Evolutionary conservation across 2,329 filamentous ascomycete species (phyloP).

Genomic region (Fonsecaea pugnacius): DNA sequence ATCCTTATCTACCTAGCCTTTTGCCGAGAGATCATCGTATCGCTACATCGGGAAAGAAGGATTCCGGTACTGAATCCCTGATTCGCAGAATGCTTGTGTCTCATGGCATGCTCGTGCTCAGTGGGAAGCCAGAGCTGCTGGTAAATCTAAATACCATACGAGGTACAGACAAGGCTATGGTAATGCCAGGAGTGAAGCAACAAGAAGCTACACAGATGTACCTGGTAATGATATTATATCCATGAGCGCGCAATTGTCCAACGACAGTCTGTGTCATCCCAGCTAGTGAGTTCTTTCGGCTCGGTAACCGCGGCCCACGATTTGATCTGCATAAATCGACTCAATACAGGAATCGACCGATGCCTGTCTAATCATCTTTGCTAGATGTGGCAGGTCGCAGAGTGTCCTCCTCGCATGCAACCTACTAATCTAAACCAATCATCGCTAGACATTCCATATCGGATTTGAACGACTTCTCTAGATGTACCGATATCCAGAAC

Average conservation of each 20-base stretch:
- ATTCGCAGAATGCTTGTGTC: neutral
- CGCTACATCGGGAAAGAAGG: neutral
- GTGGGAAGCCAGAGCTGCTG: neutral
- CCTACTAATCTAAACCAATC: constrained; percentile 27
- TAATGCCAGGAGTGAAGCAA: neutral
- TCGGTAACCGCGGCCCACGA: neutral
- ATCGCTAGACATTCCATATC: constrained; percentile 6
- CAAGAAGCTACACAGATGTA: neutral
- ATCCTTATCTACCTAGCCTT: neutral
- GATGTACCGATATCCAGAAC: neutral
- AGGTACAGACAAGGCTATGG: neutral
- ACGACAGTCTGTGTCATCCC: neutral
- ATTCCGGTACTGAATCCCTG: neutral
- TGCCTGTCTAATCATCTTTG: neutral
- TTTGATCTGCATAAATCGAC: constrained; percentile 1
- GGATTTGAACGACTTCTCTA: constrained; percentile 22
- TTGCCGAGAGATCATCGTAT: neutral
- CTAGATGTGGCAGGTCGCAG: constrained; percentile 8
- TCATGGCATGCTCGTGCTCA: neutral
- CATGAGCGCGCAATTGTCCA: neutral
- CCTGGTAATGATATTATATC: too few relatives aligned
- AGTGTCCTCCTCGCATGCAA: constrained; percentile 9
- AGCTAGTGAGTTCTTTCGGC: neutral
- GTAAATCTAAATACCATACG: neutral
- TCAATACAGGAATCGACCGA: neutral